Base-by-base conservation (phyloP, 352 stramenopile genomes). In the Pythium apleroticum region DNA sequence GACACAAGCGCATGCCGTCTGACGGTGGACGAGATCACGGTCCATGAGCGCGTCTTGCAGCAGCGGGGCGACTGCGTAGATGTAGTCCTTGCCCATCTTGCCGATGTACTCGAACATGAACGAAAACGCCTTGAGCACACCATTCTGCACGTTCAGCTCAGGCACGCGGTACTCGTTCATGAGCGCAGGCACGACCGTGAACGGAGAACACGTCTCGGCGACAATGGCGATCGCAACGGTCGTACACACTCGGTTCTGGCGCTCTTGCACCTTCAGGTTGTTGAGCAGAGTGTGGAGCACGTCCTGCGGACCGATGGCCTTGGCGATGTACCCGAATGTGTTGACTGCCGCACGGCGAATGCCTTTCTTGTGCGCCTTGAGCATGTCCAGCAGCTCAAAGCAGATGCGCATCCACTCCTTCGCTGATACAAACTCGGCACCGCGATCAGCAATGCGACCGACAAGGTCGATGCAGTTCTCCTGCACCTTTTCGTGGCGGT, bases 51-150 rank as follows among this genome's bases (percentile, higher is more conserved):
- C 97, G 78, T 99, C 97, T 72, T 99, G 96, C 19, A 99, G 85
- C 57, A 99, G 74, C 19, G 98, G 97, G 4, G 95, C 89, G n/a
- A 99, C 97, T 3, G 97, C 96, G 77, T 99, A 99, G 52, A 99
- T 99, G 78, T 99, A 99, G 77, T 99, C 97, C 79, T 99, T 99
- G 59, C 91, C 96, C 94, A 99, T 99, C 71, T 99, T 96, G 63
- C 97, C 98, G 86, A 99, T 99, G 85, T 99, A 99, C 86, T 99
- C 96, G 72, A 99, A 99, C 97, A 99, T 99, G 80, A 99, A 99
- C 64, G 93, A 98, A 39, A 99, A 91, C 5, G 97, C 96, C 81
- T 99, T 99, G 12, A 99, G 80, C 11, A 99, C 98, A 75, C 98
- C 97, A 77, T 99, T 99, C 80, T 99, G 97, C 48, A 99, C 98